Base-by-base conservation (phyloP, 805 yeast species). In the Kuraishia capsulata region DNA sequence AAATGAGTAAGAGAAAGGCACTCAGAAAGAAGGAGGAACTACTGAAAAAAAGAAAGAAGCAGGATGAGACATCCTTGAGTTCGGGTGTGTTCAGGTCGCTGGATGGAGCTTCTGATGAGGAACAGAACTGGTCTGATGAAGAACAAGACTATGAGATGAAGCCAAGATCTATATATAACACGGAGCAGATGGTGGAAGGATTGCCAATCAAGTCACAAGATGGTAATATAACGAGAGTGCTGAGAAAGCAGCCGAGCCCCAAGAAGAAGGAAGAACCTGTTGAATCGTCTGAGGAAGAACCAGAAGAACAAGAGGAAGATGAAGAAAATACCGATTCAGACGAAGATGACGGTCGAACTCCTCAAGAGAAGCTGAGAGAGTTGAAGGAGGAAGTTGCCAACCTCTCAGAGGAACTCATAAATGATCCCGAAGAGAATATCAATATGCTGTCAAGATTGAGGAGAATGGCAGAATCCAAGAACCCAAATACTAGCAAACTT, bases 371-470 rank as follows among this genome's bases (percentile, higher is more conserved):
- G 39, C 63, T 85, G 20, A 48, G 69, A 5, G 70, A 73, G 41
- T 64, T 83, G 31, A 84, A 88, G 51, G 97, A 88, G 59, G 85
- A 83, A 39, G 73, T 92, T 31, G 96, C 97, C 0, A 77, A 73
- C 16, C 57, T 81, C 36, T 96, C 95, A 1, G 83, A 85, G 30
- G 71, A 72, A 31, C 61, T 90, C 26, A 77, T 77, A 50, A 95
- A 88, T 54, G 85, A 86, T 42, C 96, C 97, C 5, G 97, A 92
- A 56, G 95, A 86, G 51, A 74, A 89, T 50, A 67, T 81, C 5
- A 53, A 72, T 11, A 65, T 76, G 21, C 63, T 89, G 10, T 69
- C 82, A 2, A 74, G 89, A 53, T 65, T 84, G 36, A 64, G 84
- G 38, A 76, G 71, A 47, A 81, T 83, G 87, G 68, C 85, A 0